These are phyloP conservation scores for Hanseniaspora pseudoguilliermondii DNA, from an alignment of 805 yeast genomes.

Conservation along the genomic window DNA sequence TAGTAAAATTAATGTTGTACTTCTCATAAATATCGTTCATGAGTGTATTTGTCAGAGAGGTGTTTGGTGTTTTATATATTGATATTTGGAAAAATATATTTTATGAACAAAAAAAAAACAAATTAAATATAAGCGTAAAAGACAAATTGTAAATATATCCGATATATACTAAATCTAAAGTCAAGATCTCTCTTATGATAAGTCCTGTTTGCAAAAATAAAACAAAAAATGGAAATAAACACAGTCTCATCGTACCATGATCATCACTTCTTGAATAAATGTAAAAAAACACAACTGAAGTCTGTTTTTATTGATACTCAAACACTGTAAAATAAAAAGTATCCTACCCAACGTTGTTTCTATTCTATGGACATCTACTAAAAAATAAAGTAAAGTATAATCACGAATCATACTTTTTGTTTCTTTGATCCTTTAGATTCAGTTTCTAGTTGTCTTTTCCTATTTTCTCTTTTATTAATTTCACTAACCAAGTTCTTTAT, in stretches of 20 bases:
- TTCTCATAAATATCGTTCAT: neutral
- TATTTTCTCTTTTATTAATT: neutral
- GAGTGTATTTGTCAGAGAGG: too few species aligned
- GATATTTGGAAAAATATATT: too few species aligned
- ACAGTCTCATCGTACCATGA: too few species aligned
- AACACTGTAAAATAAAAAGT: too few species aligned
- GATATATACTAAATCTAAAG: neutral
- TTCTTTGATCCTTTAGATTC: neutral
- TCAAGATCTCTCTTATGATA: too few species aligned
- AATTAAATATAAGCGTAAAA: neutral
- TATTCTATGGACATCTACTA: too few species aligned
- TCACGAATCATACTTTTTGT: neutral
- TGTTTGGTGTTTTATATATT: neutral
- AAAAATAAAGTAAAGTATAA: too few species aligned
- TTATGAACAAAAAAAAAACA: neutral
- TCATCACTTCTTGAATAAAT: too few species aligned
- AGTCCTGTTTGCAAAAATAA: neutral
- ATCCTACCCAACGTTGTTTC: too few species aligned
- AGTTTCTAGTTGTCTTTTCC: neutral
- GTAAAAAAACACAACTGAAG: too few species aligned
- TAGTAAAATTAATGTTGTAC: neutral
- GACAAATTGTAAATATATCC: neutral
- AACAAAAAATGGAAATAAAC: too few species aligned
- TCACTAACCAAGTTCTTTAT: neutral
- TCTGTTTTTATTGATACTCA: too few species aligned